Evolutionary conservation across 1,139 yeast genomes (phyloP), one percentile per base, ranked within the genome.

Genomic region (Yamadazyma conglobata): DNA sequence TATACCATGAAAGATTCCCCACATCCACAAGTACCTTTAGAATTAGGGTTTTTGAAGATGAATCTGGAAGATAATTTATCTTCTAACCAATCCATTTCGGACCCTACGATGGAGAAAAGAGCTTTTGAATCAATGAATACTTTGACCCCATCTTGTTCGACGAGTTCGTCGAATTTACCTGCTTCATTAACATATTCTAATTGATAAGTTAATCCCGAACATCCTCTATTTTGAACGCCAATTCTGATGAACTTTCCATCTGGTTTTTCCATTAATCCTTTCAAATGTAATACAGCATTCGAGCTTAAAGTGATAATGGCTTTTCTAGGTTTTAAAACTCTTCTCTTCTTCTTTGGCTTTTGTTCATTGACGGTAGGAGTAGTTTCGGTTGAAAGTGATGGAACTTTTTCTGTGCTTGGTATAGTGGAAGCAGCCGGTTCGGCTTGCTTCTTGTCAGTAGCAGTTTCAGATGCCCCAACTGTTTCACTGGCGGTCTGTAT

Each of bases 21-120:
- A 58, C 98, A 91, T 11, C 98, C 98, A 61, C 98, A 91, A 33
- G 95, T 85, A 19, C 97, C 97, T 64, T 89, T 91, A 28, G 95
- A 83, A 59, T 91, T 91, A 39, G 98, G 98, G 58, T 91, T 91
- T 58, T 73, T 80, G 67, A 91, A 91, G 22, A 91, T 87, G 56
- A 91, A 91, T 52, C 94, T 75, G 11, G 94, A 80, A 21, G 89
- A 77, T 42, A 91, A 67, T 58, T 87, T 88, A 54, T 91, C 96
- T 52, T 91, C 97, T 37, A 86, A 69, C 95, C 96, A 91, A 60
- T 91, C 98, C 98, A 91, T 91, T 59, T 88, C 95, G 4, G 95
- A 83, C 1, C 98, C 98, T 37, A 91, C 95, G 30, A 91, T 89
- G 43, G 94, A 83, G 56, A 91, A 89, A 38, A 91, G 69, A 2